Percentiles rank a stretch among this genome's conserved stretches.
phyloP scores from a whole-genome alignment of 306 rosid genomes.

The Potentilla sterilis region DNA sequence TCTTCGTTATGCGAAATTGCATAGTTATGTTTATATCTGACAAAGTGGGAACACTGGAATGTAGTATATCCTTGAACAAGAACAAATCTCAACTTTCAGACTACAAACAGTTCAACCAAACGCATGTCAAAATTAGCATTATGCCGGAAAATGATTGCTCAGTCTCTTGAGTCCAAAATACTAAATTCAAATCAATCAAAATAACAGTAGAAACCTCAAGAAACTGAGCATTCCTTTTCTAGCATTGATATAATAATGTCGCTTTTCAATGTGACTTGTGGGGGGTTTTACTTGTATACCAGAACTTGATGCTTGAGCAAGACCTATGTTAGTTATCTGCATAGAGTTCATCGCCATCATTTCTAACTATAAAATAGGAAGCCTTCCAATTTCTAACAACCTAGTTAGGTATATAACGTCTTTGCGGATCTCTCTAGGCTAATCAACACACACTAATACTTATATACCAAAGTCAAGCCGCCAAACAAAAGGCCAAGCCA shows the following conservation, averaged over 20 bases:
- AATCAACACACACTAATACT: background rate
- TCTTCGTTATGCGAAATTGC: too few species aligned
- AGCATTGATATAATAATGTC: background rate
- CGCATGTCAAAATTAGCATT: too few species aligned
- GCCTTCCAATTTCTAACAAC: background rate
- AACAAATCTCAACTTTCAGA: too few species aligned
- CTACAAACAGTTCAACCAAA: too few species aligned
- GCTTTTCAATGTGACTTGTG: background rate
- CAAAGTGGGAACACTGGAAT: too few species aligned
- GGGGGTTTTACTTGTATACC: background rate
- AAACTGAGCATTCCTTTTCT: too few species aligned
- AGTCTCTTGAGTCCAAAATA: background rate
- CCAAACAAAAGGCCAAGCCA: background rate
- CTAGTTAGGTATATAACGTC: conserved; percentile 15
- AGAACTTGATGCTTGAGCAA: background rate
- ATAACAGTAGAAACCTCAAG: too few species aligned
- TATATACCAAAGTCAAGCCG: background rate
- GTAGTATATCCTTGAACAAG: too few species aligned
- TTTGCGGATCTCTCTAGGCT: background rate
- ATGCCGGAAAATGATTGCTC: background rate
- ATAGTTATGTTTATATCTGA: too few species aligned
- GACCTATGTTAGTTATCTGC: conserved; percentile 2
- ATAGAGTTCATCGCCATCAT: background rate
- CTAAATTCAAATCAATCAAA: too few species aligned
- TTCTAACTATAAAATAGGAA: background rate